A percentile compares a stretch with the other conserved stretches of the same genome.
Conservation (phyloP, 352 stramenopile species). For the Halophytophthora batemanensis region DNA sequence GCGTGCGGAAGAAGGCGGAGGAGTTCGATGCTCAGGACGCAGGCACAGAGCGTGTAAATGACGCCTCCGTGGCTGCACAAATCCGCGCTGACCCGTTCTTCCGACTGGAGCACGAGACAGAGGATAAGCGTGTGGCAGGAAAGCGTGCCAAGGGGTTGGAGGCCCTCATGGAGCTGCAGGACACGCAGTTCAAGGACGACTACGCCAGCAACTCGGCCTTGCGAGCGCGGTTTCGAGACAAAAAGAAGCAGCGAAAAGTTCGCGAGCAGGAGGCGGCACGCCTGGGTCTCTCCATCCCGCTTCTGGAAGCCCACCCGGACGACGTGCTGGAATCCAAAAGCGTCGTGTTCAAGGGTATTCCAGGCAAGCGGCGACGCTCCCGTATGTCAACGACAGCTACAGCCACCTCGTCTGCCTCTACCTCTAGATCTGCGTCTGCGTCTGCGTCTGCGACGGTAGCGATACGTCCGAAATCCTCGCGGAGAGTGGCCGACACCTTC, state of each 20-base stretch:
- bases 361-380: constrained; percentile 23
- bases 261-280: constrained; percentile 36
- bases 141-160: constrained; percentile 47
- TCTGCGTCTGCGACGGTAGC: no score
- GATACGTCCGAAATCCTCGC: background rate
- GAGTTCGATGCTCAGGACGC: constrained; percentile 26
- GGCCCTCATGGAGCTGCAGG: constrained; percentile 52
- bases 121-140: constrained; percentile 51
- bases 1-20: constrained; percentile 86
- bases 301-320: constrained; percentile 52
- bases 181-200: constrained; percentile 67
- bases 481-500: background rate
- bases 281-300: constrained; percentile 53
- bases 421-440: no score
- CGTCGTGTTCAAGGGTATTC: constrained; percentile 54
- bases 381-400: background rate
- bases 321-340: constrained; percentile 59
- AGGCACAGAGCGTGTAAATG: constrained; percentile 56
- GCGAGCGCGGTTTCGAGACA: constrained; percentile 43
- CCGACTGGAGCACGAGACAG: constrained; percentile 71
- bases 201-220: constrained; percentile 63
- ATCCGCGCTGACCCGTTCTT: constrained; percentile 71
- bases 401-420: background rate
- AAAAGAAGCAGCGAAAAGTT: constrained; percentile 52
- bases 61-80: constrained; percentile 34